Percentiles rank a stretch among this genome's conserved stretches.
phyloP scores from a whole-genome alignment of 805 yeast species.

The Zygoascus bituminiphila region DNA sequence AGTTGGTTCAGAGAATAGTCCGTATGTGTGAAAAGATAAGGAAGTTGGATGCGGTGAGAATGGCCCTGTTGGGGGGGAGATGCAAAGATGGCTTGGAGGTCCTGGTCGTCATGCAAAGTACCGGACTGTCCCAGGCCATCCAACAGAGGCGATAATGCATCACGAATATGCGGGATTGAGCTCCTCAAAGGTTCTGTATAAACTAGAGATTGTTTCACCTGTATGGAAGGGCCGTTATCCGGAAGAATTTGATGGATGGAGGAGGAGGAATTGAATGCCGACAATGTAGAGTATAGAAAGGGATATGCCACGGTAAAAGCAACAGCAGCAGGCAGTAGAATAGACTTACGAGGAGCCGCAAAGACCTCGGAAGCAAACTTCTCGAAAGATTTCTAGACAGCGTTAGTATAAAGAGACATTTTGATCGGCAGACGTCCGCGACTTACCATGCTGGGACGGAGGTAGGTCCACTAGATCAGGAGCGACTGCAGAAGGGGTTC shows the following conservation, averaged over 20 bases:
- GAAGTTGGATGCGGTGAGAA: neutral
- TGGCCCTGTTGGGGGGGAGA: neutral
- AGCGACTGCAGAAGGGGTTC: too few species aligned
- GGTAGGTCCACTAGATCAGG: too few species aligned
- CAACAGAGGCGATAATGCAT: neutral
- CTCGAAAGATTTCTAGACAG: neutral
- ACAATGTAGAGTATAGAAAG: conserved; percentile 33
- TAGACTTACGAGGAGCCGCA: conserved; percentile 18
- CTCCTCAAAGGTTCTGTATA: conserved; percentile 11
- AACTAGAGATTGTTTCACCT: conserved; percentile 31
- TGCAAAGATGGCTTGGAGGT: neutral
- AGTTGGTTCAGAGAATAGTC: neutral
- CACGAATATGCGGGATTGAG: neutral
- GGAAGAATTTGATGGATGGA: conserved; percentile 10
- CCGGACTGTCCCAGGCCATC: neutral
- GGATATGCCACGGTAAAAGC: conserved; percentile 44
- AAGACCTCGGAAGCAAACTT: conserved; percentile 3
- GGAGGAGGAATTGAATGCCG: conserved; percentile 16
- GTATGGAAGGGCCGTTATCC: conserved; percentile 18
- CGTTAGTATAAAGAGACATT: neutral
- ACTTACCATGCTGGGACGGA: too few species aligned
- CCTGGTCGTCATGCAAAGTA: neutral
- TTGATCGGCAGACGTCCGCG: too few species aligned
- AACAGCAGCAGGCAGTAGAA: conserved; percentile 42
- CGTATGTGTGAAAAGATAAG: neutral